phyloP scores from a whole-genome alignment of 768 basidiomycete species.

The Hypsizygus marmoreus region DNA sequence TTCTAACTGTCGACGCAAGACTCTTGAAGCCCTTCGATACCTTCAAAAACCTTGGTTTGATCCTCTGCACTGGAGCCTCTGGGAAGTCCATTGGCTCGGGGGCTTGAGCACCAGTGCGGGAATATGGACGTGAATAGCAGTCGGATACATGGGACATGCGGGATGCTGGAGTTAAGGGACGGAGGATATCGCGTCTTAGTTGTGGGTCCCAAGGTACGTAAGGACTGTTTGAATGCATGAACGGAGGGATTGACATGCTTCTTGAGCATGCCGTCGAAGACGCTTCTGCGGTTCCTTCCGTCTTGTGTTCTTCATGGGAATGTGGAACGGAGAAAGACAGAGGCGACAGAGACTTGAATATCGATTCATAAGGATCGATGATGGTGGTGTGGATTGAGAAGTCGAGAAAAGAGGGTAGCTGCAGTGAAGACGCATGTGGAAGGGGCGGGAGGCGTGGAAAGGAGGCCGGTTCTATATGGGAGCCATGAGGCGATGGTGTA shows the following conservation, averaged over 20 bases:
- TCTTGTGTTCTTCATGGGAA: slow-evolving; percentile 7
- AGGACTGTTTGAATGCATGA: slow-evolving; percentile 56
- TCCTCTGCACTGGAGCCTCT: too few relatives aligned
- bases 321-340: too few relatives aligned
- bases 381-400: slow-evolving; percentile 22
- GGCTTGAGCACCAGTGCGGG: slow-evolving; percentile 41
- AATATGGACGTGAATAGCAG: slow-evolving; percentile 30
- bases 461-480: background rate
- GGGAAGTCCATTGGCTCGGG: slow-evolving; percentile 35
- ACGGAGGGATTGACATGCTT: slow-evolving; percentile 36
- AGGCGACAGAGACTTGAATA: background rate
- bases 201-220: slow-evolving; percentile 52
- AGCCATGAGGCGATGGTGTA: background rate
- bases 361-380: slow-evolving; percentile 3
- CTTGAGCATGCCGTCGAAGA: too few relatives aligned
- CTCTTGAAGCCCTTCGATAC: slow-evolving; percentile 35
- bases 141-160: slow-evolving; percentile 34
- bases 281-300: too few relatives aligned
- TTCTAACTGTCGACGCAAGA: slow-evolving; percentile 25
- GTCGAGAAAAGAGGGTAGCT: slow-evolving; percentile 39
- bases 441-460: slow-evolving; percentile 29
- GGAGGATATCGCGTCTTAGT: slow-evolving; percentile 43
- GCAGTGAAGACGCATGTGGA: slow-evolving; percentile 38
- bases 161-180: slow-evolving; percentile 38
- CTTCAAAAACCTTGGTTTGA: slow-evolving; percentile 18